phyloP scores from a whole-genome alignment of 148 eudicot species.

The Selenicereus undatus region DNA sequence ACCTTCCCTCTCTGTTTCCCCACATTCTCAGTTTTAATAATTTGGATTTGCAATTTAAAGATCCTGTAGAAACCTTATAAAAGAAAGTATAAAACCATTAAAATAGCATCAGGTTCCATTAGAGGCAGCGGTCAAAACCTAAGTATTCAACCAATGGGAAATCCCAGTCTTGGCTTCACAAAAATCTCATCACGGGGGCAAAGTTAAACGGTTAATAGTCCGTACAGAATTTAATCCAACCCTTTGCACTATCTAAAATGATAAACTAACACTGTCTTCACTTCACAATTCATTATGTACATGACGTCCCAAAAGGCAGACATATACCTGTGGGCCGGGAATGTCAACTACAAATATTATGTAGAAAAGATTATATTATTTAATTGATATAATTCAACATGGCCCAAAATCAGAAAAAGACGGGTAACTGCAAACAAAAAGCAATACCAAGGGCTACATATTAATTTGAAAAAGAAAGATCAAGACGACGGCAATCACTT shows the following conservation, averaged over 20 bases:
- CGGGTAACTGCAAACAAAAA: not conserved
- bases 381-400: not conserved
- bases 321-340: not conserved
- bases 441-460: not conserved
- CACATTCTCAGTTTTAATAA: conserved; percentile 12
- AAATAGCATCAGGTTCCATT: not conserved
- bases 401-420: not conserved
- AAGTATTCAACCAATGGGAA: conserved; percentile 4
- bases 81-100: not conserved
- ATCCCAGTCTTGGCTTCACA: conserved; percentile 8
- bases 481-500: not conserved
- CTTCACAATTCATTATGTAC: not conserved
- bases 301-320: not conserved
- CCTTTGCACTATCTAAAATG: not conserved
- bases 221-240: not conserved
- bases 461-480: not conserved
- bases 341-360: not conserved
- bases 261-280: not conserved
- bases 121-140: conserved; percentile 2
- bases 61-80: not conserved
- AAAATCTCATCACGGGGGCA: not conserved
- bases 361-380: not conserved
- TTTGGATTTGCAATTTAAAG: conserved; percentile 11
- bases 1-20: conserved; percentile 12
- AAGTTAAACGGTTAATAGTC: not conserved